A percentile compares a stretch with the other conserved stretches of the same genome.
Evolutionary conservation across 2,329 filamentous ascomycete species (phyloP).

Genomic region (Xylaria polymorpha): DNA sequence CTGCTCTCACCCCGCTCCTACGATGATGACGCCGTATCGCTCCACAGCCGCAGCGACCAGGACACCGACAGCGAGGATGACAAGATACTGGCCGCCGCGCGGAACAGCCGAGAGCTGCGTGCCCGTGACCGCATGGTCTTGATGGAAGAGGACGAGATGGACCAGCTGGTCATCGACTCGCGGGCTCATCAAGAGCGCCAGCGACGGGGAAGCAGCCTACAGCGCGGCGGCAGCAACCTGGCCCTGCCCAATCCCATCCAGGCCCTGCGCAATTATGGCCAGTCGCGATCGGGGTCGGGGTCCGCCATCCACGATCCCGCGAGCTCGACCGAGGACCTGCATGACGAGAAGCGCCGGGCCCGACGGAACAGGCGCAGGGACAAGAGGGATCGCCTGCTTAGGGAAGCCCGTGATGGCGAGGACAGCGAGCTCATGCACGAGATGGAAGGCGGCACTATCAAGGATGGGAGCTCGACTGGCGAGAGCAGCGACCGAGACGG

Average conservation of each 20-base stretch:
- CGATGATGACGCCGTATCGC: conserved; percentile 75
- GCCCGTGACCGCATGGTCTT: conserved; percentile 77
- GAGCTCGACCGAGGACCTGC: conserved; percentile 62
- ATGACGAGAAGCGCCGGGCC: conserved; percentile 61
- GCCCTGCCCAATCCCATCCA: conserved; percentile 62
- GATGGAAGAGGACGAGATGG: conserved; percentile 79
- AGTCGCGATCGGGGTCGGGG: conserved; percentile 40
- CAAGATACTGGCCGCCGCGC: conserved; percentile 71
- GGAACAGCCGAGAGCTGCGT: conserved; percentile 76
- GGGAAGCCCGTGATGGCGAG: conserved; percentile 70
- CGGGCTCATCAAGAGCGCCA: conserved; percentile 57
- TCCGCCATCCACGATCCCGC: conserved; percentile 56
- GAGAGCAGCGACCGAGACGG: conserved; percentile 71
- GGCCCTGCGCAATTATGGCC: conserved; percentile 56
- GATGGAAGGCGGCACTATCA: conserved; percentile 79
- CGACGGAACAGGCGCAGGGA: conserved; percentile 63
- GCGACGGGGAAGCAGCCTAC: conserved; percentile 60
- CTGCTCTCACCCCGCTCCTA: conserved; percentile 73
- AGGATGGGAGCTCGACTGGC: conserved; percentile 72
- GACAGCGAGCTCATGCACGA: conserved; percentile 81
- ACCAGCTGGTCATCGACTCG: conserved; percentile 67
- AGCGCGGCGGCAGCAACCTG: conserved; percentile 57
- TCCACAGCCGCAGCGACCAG: conserved; percentile 75
- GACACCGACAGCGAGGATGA: conserved; percentile 83
- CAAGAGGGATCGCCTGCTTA: conserved; percentile 65